Evolutionary conservation across 2,329 filamentous ascomycete genomes (phyloP).

Genomic region (Rutstroemia sp.): DNA sequence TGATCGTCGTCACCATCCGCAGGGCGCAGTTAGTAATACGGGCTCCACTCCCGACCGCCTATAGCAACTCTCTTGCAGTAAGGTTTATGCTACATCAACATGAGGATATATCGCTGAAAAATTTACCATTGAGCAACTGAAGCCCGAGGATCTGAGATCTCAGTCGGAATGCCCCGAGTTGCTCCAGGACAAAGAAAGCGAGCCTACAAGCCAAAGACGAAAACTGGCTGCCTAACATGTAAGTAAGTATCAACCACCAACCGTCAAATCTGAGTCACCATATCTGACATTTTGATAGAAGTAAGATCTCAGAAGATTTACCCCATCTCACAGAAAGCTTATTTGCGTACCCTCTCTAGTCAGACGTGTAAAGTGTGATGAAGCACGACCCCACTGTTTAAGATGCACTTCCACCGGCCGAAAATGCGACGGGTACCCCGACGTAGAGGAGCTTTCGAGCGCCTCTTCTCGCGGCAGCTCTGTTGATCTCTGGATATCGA

Average conservation of each 20-base stretch:
- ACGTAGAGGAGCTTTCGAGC: not conserved
- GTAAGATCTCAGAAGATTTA: not conserved
- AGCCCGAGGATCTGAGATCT: too few species aligned
- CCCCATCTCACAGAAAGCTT: not conserved
- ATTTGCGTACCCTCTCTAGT: not conserved
- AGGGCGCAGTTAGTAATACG: too few species aligned
- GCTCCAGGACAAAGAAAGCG: not conserved
- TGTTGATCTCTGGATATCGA: not conserved
- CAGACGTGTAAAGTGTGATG: slow-evolving; percentile 4
- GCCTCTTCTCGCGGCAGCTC: not conserved
- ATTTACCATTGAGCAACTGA: too few species aligned
- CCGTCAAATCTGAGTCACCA: not conserved
- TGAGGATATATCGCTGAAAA: too few species aligned
- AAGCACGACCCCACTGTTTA: not conserved
- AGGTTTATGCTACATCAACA: too few species aligned
- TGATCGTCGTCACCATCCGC: too few species aligned
- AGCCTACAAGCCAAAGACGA: not conserved
- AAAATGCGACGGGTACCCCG: not conserved
- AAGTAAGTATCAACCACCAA: not conserved
- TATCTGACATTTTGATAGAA: not conserved
- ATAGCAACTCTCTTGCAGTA: too few species aligned
- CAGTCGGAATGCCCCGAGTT: not conserved
- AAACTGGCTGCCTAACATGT: not conserved
- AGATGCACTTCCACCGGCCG: not conserved
- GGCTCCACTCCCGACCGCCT: too few species aligned